Base-by-base conservation (phyloP, 1,139 yeast species). In the Suhomyces kunorum region DNA sequence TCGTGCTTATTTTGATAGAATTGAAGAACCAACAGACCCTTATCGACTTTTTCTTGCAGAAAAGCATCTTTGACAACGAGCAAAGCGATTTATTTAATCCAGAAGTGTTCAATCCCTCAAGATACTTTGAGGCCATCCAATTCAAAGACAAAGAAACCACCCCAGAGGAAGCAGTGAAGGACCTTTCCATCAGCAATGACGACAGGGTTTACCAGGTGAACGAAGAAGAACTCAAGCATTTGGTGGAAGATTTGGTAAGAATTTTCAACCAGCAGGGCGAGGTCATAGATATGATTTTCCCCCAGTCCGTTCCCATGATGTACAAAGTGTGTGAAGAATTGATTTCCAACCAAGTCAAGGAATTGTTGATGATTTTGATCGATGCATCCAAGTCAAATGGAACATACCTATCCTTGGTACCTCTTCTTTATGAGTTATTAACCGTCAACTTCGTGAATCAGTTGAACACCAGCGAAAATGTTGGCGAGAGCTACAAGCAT, bases 321-420 rank as follows among this genome's bases (percentile, higher is more conserved):
- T 69, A 67, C 52, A 71, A 71, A 46, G 71, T 73, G 1, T 61
- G 74, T 40, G 78, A 73, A 48, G 78, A 73, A 45, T 55, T 72
- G 39, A 64, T 71, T 1, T 58, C 73, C 9, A 72, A 69, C 44
- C 75, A 69, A 43, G 49, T 72, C 11, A 59, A 62, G 32, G 76
- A 71, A 32, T 48, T 66, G n/a, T 50, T 69, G 4, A 53, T 60
- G 52, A 39, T 61, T 13, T 45, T 70, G 7, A 55, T 66, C 6
- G 66, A 62, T 5, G 40, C 55, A 1, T 57, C 75, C 1, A 66
- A 63, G 41, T 43, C 54, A 17, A 58, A 51, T 32, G 52, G 53
- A 1, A 41, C 61, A 14, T 68, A 68, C 44, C 47, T 68, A 22
- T 42, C 43, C 1, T 42, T 61, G 17, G 63, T 71, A 2, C 76